Evolutionary conservation across 139 green algal genomes (phyloP).

Genomic region (Chlorella sp.): DNA sequence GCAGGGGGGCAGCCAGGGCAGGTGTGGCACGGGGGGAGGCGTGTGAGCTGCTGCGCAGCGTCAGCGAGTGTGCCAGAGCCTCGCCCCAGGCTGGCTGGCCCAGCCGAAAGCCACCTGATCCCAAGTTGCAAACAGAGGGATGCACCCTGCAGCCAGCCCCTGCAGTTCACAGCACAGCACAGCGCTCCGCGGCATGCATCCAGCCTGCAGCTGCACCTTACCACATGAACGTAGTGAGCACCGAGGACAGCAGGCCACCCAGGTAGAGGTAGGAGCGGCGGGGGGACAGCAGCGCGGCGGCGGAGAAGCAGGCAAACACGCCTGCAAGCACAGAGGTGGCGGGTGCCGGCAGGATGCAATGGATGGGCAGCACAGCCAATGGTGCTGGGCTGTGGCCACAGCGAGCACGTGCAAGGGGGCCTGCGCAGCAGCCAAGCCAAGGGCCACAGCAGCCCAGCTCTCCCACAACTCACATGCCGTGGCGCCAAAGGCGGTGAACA

Average conservation of each 20-base stretch:
- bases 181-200: not conserved
- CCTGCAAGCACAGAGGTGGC: not conserved
- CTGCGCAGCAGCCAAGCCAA: too few species aligned
- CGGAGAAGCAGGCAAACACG: conserved; percentile 79
- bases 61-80: too few species aligned
- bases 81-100: too few species aligned
- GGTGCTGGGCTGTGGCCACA: too few species aligned
- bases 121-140: too few species aligned
- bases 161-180: not conserved
- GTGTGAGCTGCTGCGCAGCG: too few species aligned
- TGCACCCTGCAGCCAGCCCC: too few species aligned
- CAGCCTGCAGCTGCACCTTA: not conserved
- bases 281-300: conserved; percentile 65
- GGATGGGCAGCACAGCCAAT: too few species aligned
- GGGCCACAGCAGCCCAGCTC: not conserved
- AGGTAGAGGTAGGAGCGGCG: conserved; percentile 72
- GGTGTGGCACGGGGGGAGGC: not conserved
- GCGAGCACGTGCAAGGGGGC: too few species aligned
- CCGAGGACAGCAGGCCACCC: conserved; percentile 46
- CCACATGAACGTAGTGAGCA: too few species aligned
- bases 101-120: too few species aligned
- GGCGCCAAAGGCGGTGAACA: conserved; percentile 17
- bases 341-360: too few species aligned
- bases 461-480: not conserved
- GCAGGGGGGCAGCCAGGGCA: conserved; percentile 19